A percentile compares a stretch with the other conserved stretches of the same genome.
Conservation (phyloP, 805 yeast genomes). For the Ascoidea asiatica region DNA sequence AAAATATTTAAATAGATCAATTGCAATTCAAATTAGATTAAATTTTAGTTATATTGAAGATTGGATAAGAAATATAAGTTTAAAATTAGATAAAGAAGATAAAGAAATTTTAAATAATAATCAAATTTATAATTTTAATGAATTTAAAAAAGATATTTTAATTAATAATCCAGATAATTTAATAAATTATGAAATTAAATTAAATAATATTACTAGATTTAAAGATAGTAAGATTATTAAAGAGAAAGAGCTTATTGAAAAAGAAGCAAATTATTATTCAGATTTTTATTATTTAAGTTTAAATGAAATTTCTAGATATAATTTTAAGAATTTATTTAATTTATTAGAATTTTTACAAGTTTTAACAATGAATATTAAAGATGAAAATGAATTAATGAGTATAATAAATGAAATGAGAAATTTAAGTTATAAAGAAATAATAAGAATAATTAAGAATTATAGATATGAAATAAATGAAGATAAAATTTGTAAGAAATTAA, state of each 20-base stretch:
- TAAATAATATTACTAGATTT: slow-evolving; percentile 19
- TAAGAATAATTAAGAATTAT: slow-evolving; percentile 61
- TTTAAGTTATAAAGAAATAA: slow-evolving; percentile 56
- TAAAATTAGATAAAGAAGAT: slow-evolving; percentile 11
- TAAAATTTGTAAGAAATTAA: slow-evolving; percentile 42
- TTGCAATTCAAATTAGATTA: slow-evolving; percentile 81
- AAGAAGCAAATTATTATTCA: slow-evolving; percentile 2
- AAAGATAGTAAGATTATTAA: slow-evolving; percentile 6
- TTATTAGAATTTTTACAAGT: slow-evolving; percentile 10
- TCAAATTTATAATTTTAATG: slow-evolving; percentile 1
- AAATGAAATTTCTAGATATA: slow-evolving; percentile 5
- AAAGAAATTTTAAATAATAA: slow-evolving; percentile 4
- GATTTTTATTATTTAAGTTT: slow-evolving; percentile 8
- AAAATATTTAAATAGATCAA: slow-evolving; percentile 62
- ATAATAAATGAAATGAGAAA: slow-evolving; percentile 40
- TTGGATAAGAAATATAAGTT: slow-evolving; percentile 53
- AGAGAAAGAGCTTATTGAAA: slow-evolving; percentile 1
- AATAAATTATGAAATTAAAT: slow-evolving; percentile 11
- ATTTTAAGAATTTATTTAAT: slow-evolving; percentile 6
- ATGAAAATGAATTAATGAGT: slow-evolving; percentile 25
- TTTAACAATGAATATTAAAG: slow-evolving; percentile 4
- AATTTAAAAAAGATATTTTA: slow-evolving; percentile 2
- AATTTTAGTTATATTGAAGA: slow-evolving; percentile 82
- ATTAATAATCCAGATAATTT: slow-evolving; percentile 20
- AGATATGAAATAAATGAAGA: slow-evolving; percentile 75